phyloP scores from a whole-genome alignment of 805 yeast genomes.

The Kodamaea kakaduensis region DNA sequence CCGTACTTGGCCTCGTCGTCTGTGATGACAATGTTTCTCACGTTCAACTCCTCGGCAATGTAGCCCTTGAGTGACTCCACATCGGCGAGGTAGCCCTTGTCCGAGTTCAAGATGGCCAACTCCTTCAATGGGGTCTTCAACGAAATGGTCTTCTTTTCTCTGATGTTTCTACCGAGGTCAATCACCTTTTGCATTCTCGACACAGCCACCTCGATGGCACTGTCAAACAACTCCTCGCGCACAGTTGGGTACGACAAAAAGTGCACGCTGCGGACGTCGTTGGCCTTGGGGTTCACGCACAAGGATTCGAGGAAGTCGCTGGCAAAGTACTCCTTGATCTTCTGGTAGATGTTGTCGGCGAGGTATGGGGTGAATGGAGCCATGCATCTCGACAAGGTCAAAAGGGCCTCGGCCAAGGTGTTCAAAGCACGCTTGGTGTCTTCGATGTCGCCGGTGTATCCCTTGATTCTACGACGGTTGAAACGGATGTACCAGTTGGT shows the following conservation, averaged over 20 bases:
- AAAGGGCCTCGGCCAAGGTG: constrained; percentile 85
- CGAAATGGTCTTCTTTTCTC: constrained; percentile 93
- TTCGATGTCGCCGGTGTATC: constrained; percentile 68
- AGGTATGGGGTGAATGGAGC: constrained; percentile 98
- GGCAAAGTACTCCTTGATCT: constrained; percentile 60
- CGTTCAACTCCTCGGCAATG: constrained; percentile 86
- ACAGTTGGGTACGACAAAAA: constrained; percentile 88
- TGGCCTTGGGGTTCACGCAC: constrained; percentile 38
- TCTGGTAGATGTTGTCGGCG: constrained; percentile 83
- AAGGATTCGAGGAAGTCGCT: constrained; percentile 48
- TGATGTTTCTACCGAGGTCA: constrained; percentile 91
- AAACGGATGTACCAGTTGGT: constrained; percentile 99
- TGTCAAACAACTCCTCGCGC: constrained; percentile 75
- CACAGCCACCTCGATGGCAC: constrained; percentile 80
- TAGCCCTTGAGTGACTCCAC: constrained; percentile 73
- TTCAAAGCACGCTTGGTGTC: constrained; percentile 87
- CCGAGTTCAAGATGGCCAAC: constrained; percentile 81
- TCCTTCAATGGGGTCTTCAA: constrained; percentile 91
- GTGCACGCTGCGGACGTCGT: constrained; percentile 82
- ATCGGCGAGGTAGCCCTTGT: constrained; percentile 68
- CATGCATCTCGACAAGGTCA: constrained; percentile 90
- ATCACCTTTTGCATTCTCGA: constrained; percentile 95
- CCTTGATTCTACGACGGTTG: constrained; percentile 97
- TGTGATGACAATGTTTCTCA: constrained; percentile 82
- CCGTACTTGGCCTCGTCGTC: constrained; percentile 88